Base-by-base conservation (phyloP, 495 filamentous ascomycete genomes). In the Daldinia vernicosa region DNA sequence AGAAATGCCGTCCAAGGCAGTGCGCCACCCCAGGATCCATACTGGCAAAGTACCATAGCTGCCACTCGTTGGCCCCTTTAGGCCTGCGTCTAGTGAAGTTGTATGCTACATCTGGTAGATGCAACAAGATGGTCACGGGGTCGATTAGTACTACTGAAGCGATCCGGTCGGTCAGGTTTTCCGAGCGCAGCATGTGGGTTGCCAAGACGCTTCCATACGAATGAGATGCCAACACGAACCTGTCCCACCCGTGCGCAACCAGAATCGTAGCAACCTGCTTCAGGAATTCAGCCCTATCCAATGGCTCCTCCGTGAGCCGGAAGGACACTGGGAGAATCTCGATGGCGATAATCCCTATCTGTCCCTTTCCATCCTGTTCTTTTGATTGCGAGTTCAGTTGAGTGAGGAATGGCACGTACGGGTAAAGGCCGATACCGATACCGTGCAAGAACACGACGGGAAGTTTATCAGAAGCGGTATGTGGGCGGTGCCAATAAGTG, bases 401-500 rank as follows among this genome's bases (percentile, higher is more conserved):
- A 24, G 69, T 69, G 1, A 91, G 79, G 74, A 91, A 89, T 32
- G 76, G 75, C 14, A 80, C 80, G 63, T 92, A 92, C 2, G 89
- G 82, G 74, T 85, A 88, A 14, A 91, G 82, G 0, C 89, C 89
- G 59, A 91, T 86, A 27, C 89, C 89, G 55, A 92, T 90, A n/a
- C 90, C 90, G 73, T 92, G 90, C 19, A 91, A 81, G 75, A 91
- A 91, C 4, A 92, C 74, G 47, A 91, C 70, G 0, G 90, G 90
- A 1, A 85, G 74, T 28, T 82, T 82, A 6, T 80, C 79, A 6
- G 77, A 76, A 1, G 88, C 87, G 9, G 79, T 86, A 69, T 91
- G 90, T 1, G 87, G 86, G 17, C 87, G 84, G 74, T 88, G 78
- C 89, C 89, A 91, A 79, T 92, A 92, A 33, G 83, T 81, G 0